Evolutionary conservation across 768 basidiomycete genomes (phyloP).

Genomic region (Rhizopogon salebrosus): DNA sequence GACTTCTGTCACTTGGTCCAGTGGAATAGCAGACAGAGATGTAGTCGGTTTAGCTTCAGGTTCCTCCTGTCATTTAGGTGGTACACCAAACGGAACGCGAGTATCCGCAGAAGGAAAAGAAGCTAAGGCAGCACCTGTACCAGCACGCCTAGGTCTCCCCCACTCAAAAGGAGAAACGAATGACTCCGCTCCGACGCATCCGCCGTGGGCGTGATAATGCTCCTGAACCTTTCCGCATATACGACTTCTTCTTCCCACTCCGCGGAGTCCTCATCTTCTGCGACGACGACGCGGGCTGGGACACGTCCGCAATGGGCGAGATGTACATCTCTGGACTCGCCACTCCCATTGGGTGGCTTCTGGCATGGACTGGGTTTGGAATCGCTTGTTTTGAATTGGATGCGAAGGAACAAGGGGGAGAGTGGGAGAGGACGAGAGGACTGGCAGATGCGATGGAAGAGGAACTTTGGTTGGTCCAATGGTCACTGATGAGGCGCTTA

Average conservation of each 20-base stretch:
- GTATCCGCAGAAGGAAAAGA: neutral
- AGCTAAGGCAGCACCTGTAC: too few species aligned
- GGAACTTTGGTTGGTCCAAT: neutral
- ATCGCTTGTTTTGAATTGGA: slow-evolving; percentile 1
- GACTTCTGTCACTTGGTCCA: neutral
- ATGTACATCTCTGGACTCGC: neutral
- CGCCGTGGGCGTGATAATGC: neutral
- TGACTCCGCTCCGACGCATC: neutral
- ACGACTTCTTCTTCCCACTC: neutral
- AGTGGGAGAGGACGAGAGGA: neutral
- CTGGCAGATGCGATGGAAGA: neutral
- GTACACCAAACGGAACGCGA: neutral
- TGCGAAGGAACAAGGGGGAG: neutral
- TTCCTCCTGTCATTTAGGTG: neutral
- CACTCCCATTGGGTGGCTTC: neutral
- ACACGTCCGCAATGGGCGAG: neutral
- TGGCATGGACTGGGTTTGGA: neutral
- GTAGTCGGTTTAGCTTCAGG: too few species aligned
- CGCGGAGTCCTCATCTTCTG: neutral
- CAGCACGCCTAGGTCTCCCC: neutral
- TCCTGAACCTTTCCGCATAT: neutral
- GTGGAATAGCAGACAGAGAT: neutral
- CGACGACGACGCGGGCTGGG: neutral
- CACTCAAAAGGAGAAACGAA: neutral
- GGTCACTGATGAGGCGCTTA: neutral